Evolutionary conservation across 441 rosid genomes (phyloP).

Genomic region (Euphorbia schlechtendalii): DNA sequence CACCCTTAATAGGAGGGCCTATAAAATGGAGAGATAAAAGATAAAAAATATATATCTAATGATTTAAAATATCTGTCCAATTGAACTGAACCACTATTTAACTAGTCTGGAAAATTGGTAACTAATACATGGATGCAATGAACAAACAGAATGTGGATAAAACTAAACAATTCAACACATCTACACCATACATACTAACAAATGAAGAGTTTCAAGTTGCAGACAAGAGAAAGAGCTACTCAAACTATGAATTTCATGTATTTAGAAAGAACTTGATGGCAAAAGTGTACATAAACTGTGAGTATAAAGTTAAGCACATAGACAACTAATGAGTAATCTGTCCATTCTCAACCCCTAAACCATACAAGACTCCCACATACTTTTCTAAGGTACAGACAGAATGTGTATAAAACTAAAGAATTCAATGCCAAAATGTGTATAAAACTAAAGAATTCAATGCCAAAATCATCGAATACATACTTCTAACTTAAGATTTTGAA

Average conservation of each 20-base stretch:
- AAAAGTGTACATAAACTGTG: conserved; percentile 21
- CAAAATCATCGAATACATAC: too few relatives aligned
- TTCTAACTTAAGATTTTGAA: too few relatives aligned
- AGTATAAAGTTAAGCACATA: conserved; percentile 16
- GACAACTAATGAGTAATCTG: conserved; percentile 31
- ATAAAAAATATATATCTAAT: too few relatives aligned
- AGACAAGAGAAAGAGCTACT: too few relatives aligned
- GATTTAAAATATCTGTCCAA: too few relatives aligned
- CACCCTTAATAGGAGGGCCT: too few relatives aligned
- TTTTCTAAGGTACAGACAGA: conserved; percentile 37
- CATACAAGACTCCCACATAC: conserved; percentile 60
- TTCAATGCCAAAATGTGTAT: too few relatives aligned
- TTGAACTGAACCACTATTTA: not conserved
- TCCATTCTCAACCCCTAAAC: conserved; percentile 65
- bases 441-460: too few relatives aligned
- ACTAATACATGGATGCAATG: not conserved
- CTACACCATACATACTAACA: too few relatives aligned
- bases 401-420: too few relatives aligned
- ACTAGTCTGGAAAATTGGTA: not conserved
- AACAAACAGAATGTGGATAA: not conserved
- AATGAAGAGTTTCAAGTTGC: too few relatives aligned
- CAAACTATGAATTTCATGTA: conserved; percentile 13
- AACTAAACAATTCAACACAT: not conserved
- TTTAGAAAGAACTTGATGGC: conserved; percentile 16
- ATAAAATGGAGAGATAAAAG: too few relatives aligned